A percentile compares a stretch with the other conserved stretches of the same genome.
Evolutionary conservation across 1,284 basidiomycete species (phyloP).

Genomic region (Cerrena zonata): DNA sequence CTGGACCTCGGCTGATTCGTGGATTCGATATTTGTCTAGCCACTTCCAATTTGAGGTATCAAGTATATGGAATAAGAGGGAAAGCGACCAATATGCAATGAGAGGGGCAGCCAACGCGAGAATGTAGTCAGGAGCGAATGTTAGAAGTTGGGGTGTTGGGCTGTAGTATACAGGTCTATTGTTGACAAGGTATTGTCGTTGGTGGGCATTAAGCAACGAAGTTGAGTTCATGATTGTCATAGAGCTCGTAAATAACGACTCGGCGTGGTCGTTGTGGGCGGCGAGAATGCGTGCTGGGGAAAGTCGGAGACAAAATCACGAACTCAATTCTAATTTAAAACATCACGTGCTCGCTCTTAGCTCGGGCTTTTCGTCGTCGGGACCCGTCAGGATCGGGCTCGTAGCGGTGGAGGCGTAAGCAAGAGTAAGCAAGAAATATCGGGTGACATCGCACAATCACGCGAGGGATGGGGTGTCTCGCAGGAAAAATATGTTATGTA

Average conservation of each 20-base stretch:
- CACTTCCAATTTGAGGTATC: constrained; percentile 73
- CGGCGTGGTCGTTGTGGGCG: not conserved
- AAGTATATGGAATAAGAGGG: constrained; percentile 76
- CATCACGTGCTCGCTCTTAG: too few species aligned
- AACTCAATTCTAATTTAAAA: too few species aligned
- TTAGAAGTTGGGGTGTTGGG: constrained; percentile 15
- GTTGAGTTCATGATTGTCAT: constrained; percentile 21
- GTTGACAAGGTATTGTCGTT: constrained; percentile 22
- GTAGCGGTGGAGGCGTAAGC: too few species aligned
- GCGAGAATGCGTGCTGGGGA: not conserved
- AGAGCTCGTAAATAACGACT: not conserved
- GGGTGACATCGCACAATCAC: too few species aligned
- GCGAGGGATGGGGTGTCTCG: too few species aligned
- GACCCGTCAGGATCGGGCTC: not conserved
- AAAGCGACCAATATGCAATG: constrained; percentile 82
- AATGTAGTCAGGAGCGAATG: constrained; percentile 53
- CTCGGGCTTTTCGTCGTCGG: not conserved
- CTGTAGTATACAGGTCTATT: constrained; percentile 25
- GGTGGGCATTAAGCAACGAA: constrained; percentile 16
- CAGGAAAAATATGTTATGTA: not conserved
- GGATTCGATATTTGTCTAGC: constrained; percentile 83
- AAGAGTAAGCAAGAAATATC: not conserved
- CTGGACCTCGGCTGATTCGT: constrained; percentile 79
- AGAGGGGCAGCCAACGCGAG: constrained; percentile 75
- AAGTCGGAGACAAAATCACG: not conserved